Evolutionary conservation across 345 rosid genomes (phyloP), one percentile per base, ranked within the genome.

Genomic region (Murraya koenigii): DNA sequence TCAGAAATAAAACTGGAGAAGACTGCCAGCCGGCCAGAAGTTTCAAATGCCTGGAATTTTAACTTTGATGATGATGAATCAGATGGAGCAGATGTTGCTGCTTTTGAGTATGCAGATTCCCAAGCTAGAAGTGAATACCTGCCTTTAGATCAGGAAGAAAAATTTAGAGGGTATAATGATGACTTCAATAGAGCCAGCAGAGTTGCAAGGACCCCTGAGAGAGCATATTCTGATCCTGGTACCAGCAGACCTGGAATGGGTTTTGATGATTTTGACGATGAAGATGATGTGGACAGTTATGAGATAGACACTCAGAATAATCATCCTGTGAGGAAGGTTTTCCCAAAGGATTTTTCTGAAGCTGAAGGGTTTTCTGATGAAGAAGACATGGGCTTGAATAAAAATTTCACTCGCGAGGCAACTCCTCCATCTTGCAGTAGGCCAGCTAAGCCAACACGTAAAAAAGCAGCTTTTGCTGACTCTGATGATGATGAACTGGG

Each of bases 1-100:
- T 77, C 79, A n/a, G 82, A 79, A 78, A 52, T 82, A 80, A 81
- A 88, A 74, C 39, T 71, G 25, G 92, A 87, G 78, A 88, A 87
- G 77, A 75, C 69, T 82, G 79, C 86, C 55, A 81, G 67, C 47
- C 83, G 89, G 74, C 80, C 80, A 47, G 95, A 89, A 82, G 91
- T 94, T 77, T 89, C 97, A 67, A 89, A 90, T 83, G 95, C 95
- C 38, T 95, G 99, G 97, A 96, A 94, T 87, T 96, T 94, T 75
- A 95, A 96, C 82, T 96, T 96, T 58, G 99, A 94, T 73, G 99
- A 96, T 41, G 90, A 93, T 83, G 99, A 90, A 89, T 96, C 99
- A 63, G 99, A 96, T 78, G 99, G 98, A 0, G 97, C 97, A 76
- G 98, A 94, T 86, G 95, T 95, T 77, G 98, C 94, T 85, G 89